Evolutionary conservation across 495 filamentous ascomycete species (phyloP).

Genomic region (Lichina pygmaea): DNA sequence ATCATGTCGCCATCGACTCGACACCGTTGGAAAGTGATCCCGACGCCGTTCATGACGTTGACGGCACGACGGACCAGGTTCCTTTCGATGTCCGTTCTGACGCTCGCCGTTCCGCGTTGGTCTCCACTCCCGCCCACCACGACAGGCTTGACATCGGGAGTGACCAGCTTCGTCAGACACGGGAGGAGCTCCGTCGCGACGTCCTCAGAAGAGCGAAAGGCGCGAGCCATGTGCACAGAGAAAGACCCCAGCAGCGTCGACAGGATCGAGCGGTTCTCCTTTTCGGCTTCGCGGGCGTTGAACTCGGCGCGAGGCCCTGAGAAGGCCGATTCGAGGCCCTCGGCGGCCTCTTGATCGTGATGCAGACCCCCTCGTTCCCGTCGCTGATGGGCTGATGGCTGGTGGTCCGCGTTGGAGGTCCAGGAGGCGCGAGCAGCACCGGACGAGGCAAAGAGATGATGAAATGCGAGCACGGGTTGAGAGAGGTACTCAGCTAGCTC

Average conservation of each 20-base stretch:
- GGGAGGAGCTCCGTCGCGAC: conserved; percentile 63
- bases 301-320: conserved; percentile 57
- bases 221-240: conserved; percentile 30
- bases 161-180: conserved; percentile 53
- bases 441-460: conserved; percentile 55
- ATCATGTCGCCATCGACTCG: conserved; percentile 40
- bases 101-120: conserved; percentile 43
- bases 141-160: conserved; percentile 80
- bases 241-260: conserved; percentile 26
- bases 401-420: conserved; percentile 13
- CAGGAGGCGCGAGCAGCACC: conserved; percentile 14
- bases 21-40: conserved; percentile 58
- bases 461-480: conserved; percentile 67
- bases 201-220: conserved; percentile 49
- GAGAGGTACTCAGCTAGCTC: conserved; percentile 66
- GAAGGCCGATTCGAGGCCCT: conserved; percentile 31
- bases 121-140: conserved; percentile 49
- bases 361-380: conserved; percentile 11
- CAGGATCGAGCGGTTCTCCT: conserved; percentile 31
- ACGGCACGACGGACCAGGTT: conserved; percentile 53
- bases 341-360: conserved; percentile 23
- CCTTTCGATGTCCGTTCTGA: conserved; percentile 65
- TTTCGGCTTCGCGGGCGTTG: conserved; percentile 46
- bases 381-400: conserved; percentile 1
- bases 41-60: conserved; percentile 46